These are phyloP conservation scores for Fusarium clavum DNA, from an alignment of 2,329 filamentous ascomycete species.

Conservation along the genomic window DNA sequence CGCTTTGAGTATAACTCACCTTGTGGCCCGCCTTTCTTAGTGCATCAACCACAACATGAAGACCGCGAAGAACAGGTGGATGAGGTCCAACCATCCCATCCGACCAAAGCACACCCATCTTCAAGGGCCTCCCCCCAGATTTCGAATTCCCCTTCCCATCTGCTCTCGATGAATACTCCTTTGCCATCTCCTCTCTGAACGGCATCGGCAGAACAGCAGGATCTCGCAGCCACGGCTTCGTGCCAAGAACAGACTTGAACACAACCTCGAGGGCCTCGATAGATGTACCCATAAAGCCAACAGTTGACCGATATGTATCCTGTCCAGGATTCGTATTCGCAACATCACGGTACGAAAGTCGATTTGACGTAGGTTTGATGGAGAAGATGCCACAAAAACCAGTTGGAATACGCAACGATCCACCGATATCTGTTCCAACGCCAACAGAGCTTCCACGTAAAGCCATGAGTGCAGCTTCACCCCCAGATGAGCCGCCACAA, in stretches of 20 bases:
- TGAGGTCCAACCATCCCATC: conserved; percentile 64
- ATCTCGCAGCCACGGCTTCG: conserved; percentile 74
- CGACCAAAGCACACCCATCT: conserved; percentile 65
- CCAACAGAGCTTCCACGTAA: conserved; percentile 50
- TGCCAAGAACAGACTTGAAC: conserved; percentile 66
- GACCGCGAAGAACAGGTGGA: conserved; percentile 64
- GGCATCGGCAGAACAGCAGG: conserved; percentile 74
- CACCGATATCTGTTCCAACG: conserved; percentile 53
- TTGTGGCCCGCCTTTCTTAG: conserved; percentile 54
- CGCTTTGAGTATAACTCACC: conserved; percentile 1
- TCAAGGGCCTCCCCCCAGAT: conserved; percentile 52
- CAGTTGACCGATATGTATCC: conserved; percentile 69
- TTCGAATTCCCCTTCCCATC: not conserved
- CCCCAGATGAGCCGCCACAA: conserved; percentile 53
- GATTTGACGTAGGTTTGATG: conserved; percentile 34
- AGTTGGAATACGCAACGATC: conserved; percentile 50
- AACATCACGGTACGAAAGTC: conserved; percentile 35
- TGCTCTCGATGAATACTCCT: conserved; percentile 53
- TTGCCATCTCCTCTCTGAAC: conserved; percentile 64
- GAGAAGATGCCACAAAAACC: conserved; percentile 43
- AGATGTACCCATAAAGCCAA: conserved; percentile 71
- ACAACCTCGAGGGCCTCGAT: conserved; percentile 65
- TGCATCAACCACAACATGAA: conserved; percentile 2
- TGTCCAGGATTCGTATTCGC: conserved; percentile 61
- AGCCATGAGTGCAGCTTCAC: conserved; percentile 51